These are phyloP conservation scores for Citeromyces hawaiiensis DNA, from an alignment of 1,139 yeast genomes.

Conservation along the genomic window DNA sequence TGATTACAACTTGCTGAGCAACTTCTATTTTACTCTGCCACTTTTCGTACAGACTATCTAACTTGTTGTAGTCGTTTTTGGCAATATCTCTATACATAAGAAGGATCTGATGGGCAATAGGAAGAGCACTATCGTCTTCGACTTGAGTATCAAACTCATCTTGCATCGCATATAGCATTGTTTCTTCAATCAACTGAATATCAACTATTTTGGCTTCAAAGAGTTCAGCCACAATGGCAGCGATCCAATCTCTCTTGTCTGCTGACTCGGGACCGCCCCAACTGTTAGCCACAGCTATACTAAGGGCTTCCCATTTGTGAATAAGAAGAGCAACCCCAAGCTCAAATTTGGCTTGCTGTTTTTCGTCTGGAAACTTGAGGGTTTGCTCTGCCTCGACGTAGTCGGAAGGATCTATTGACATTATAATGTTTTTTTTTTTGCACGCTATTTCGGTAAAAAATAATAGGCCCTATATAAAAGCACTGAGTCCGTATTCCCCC, in stretches of 20 bases:
- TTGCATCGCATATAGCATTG: constrained; percentile 77
- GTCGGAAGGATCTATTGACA: constrained; percentile 29
- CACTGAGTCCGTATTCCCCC: too few relatives aligned
- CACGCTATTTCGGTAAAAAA: too few relatives aligned
- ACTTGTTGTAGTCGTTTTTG: constrained; percentile 31
- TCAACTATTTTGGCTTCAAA: constrained; percentile 59
- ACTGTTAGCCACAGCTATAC: constrained; percentile 83
- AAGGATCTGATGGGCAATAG: constrained; percentile 55
- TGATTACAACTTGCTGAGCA: constrained; percentile 24
- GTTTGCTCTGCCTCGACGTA: constrained; percentile 26
- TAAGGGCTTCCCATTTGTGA: constrained; percentile 78
- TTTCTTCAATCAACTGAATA: constrained; percentile 68
- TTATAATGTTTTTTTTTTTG: too few relatives aligned
- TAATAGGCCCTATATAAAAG: too few relatives aligned
- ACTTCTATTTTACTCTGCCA: constrained; percentile 42
- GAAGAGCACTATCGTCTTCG: constrained; percentile 80
- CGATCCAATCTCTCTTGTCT: constrained; percentile 92
- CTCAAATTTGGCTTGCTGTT: constrained; percentile 75
- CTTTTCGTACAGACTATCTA: constrained; percentile 45
- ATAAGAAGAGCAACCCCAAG: constrained; percentile 89
- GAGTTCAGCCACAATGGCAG: constrained; percentile 69
- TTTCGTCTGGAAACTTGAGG: constrained; percentile 43
- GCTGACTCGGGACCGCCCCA: constrained; percentile 95
- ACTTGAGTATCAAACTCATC: constrained; percentile 83
- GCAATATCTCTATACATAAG: constrained; percentile 54